These are phyloP conservation scores for Penicillium ochrochloron DNA, from an alignment of 495 filamentous ascomycete species.

Conservation along the genomic window DNA sequence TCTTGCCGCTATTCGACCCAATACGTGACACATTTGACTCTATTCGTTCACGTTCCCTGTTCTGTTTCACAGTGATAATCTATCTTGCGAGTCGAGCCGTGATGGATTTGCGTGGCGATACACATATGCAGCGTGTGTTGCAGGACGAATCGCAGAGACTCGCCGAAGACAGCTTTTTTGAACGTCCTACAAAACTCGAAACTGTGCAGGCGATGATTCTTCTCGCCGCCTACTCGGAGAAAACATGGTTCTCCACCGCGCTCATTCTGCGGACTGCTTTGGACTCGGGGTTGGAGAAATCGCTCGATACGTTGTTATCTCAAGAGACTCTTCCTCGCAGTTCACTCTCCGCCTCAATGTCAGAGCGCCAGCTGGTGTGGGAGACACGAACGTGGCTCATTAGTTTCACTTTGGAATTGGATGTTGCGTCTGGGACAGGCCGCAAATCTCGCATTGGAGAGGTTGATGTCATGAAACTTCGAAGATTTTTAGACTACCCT, in stretches of 20 bases:
- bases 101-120: conserved; percentile 42
- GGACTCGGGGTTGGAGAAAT: conserved; percentile 49
- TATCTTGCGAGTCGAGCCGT: conserved; percentile 49
- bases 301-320: conserved; percentile 42
- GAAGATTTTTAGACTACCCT: conserved; percentile 47
- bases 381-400: conserved; percentile 50
- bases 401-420: conserved; percentile 47
- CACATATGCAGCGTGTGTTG: conserved; percentile 47
- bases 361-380: conserved; percentile 48
- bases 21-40: conserved; percentile 52
- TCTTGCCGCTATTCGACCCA: conserved; percentile 45
- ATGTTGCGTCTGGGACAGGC: conserved; percentile 49
- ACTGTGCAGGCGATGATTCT: conserved; percentile 52
- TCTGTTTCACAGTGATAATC: conserved; percentile 51
- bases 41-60: conserved; percentile 47
- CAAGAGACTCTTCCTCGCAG: conserved; percentile 44
- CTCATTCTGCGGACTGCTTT: conserved; percentile 49
- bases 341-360: conserved; percentile 46
- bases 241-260: conserved; percentile 52
- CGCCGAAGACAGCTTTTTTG: conserved; percentile 51
- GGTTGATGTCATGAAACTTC: conserved; percentile 45
- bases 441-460: conserved; percentile 49
- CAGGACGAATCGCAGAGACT: conserved; percentile 50
- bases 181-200: conserved; percentile 48
- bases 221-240: conserved; percentile 49